A percentile compares a stretch with the other conserved stretches of the same genome.
Conservation (phyloP, 2,329 filamentous ascomycete genomes). For the Penicillium palitans region DNA sequence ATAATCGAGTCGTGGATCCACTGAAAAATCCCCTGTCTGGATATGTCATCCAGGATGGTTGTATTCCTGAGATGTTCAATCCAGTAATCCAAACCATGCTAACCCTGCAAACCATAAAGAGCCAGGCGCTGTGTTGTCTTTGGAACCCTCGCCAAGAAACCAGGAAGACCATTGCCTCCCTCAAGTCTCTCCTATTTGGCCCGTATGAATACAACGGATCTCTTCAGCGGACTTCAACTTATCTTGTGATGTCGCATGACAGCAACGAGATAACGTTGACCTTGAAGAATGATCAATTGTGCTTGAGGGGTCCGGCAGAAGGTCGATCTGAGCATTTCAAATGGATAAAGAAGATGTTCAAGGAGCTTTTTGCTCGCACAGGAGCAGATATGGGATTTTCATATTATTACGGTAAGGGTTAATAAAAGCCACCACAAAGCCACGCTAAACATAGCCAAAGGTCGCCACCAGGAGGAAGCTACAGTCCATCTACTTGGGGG, state of each 20-base stretch:
- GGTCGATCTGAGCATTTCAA: conserved; percentile 18
- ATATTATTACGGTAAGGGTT: neutral
- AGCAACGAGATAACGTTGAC: conserved; percentile 62
- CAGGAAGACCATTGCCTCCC: neutral
- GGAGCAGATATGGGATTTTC: conserved; percentile 4
- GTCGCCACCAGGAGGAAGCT: conserved; percentile 9
- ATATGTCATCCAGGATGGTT: conserved; percentile 23
- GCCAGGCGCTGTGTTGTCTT: no score
- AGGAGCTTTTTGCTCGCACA: conserved; percentile 38
- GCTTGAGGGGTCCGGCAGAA: conserved; percentile 7
- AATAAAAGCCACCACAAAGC: neutral
- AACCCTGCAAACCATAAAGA: conserved; percentile 7
- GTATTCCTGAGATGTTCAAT: conserved; percentile 16
- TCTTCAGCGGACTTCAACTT: conserved; percentile 61
- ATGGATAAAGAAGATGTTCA: conserved; percentile 13
- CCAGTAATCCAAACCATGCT: conserved; percentile 16
- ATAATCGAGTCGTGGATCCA: conserved; percentile 6
- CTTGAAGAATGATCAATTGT: conserved; percentile 56
- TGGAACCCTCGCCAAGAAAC: neutral
- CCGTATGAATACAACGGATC: conserved; percentile 59
- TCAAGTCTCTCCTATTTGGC: conserved; percentile 57
- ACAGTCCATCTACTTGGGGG: conserved; percentile 69
- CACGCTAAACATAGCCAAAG: neutral
- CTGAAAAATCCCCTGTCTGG: conserved; percentile 9
- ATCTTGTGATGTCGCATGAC: conserved; percentile 68